Base-by-base conservation (phyloP, 2,329 filamentous ascomycete species). In the Cordyceps cicadae region DNA sequence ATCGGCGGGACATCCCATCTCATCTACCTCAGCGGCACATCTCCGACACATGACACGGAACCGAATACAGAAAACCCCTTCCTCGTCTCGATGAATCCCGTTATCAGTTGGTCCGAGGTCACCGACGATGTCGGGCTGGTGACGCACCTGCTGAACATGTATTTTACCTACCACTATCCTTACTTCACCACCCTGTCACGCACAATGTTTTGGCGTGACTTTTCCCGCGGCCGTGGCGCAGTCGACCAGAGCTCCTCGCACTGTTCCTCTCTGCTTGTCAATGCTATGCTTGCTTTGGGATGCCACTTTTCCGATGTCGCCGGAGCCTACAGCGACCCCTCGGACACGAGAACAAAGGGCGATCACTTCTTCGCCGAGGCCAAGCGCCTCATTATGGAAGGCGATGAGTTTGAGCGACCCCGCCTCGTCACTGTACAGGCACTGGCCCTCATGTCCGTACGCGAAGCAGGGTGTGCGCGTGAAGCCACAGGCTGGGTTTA, bases 401-500 rank as follows among this genome's bases (percentile, higher is more conserved):
- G 96, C 63, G 93, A 97, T 67, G 90, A 97, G 71, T 94, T 96
- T 70, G 92, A 95, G 70, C 92, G 90, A 66, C 90, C 94, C 2
- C 86, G 86, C 56, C 78, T 97, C 60, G 89, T 92, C 6, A 97
- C 92, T 0, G 92, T 97, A 0, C 94, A 99, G 75, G 94, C 94
- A 0, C 77, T 97, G 59, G 92, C 92, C 0, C 78, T 97, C 64
- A 97, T 99, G 92, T 97, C 92, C 8, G 93, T 97, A 0, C 83
- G 94, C 63, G 94, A 99, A 76, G 94, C 93, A 3, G 94, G 94
- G 1, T 97, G 93, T 71, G 93, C 90, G 0, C 83, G 93, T 48
- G 94, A 97, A 75, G 91, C 91, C 45, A 96, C 94, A 73, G 94
- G 94, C 1, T 99, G 94, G 94, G 92, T 97, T 3, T 97, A 97